phyloP scores from a whole-genome alignment of 2,329 filamentous ascomycete genomes.

The Epichloe scottii region DNA sequence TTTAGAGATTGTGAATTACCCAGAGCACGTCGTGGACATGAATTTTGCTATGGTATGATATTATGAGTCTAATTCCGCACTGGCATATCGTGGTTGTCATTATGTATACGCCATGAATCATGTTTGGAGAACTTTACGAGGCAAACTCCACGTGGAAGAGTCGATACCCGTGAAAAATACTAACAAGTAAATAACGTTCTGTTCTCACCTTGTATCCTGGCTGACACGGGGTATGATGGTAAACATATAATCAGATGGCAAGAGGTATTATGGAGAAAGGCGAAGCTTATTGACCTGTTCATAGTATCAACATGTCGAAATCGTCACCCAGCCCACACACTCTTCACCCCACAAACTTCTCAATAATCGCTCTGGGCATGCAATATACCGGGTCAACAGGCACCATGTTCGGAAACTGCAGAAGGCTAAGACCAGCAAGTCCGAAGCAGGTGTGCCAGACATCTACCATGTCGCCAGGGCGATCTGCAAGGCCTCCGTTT shows the following conservation, averaged over 20 bases:
- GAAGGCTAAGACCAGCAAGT: conserved; percentile 72
- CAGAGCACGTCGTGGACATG: not conserved
- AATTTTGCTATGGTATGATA: not conserved
- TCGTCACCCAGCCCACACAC: not conserved
- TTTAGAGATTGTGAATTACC: not conserved
- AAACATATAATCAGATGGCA: conserved; percentile 59
- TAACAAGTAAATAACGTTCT: conserved; percentile 27
- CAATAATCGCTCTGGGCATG: conserved; percentile 56
- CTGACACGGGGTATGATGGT: conserved; percentile 33
- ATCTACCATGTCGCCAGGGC: conserved; percentile 90
- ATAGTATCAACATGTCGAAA: not conserved
- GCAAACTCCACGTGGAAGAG: conserved; percentile 12
- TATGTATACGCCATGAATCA: not conserved
- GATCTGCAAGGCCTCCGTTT: conserved; percentile 73
- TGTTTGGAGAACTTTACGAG: conserved; percentile 17
- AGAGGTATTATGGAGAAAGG: conserved; percentile 30
- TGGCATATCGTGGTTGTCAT: not conserved
- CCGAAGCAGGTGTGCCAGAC: conserved; percentile 94
- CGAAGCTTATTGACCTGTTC: not conserved
- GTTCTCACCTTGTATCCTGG: conserved; percentile 61
- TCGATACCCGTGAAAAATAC: conserved; percentile 17
- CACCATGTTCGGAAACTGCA: conserved; percentile 63
- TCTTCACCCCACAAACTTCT: conserved; percentile 37
- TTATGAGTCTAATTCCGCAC: not conserved
- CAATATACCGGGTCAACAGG: conserved; percentile 83